Base-by-base conservation (phyloP, 495 filamentous ascomycete species). In the Hypoxylon cercidicola region DNA sequence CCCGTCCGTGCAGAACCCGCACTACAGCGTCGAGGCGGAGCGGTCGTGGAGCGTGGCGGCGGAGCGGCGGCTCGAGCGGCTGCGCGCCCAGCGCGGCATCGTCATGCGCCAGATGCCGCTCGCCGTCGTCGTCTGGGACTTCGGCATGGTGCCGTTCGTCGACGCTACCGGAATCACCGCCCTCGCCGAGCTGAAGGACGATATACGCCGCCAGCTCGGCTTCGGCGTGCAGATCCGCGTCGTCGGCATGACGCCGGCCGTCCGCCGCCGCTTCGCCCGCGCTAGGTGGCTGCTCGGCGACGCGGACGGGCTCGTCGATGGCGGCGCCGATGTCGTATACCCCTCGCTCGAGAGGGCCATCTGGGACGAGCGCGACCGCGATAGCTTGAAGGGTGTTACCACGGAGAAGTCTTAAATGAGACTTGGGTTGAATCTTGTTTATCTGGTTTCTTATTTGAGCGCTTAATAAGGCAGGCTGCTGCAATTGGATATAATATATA, bases 41-140 rank as follows among this genome's bases (percentile, higher is more conserved):
- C 70, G 82, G 0, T 75, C 71, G 45, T 85, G 82, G 82, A 79
- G 76, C 28, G 81, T 82, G 8, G 71, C 75, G 0, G 77, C 76
- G 7, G 76, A 74, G 56, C 67, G 40, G 4, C 52, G 67, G 3
- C 64, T 80, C 3, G 70, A 53, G 51, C 58, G 63, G 9, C 62
- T 81, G 12, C 74, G 79, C 3, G 35, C 13, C 21, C 40, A 50
- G 45, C 58, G 66, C 2, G 61, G 60, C 9, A 35, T 74, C 53
- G 60, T 57, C 10, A 32, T 71, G 47, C 62, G 62, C 32, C 61
- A 72, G 32, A 70, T 68, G 64, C 71, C 68, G 28, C 50, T 76
- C 1, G 49, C 64, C 0, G 55, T 75, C 13, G 60, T 74, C 4
- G 64, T 76, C 5, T 70, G 62, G 60, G 75, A 76, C 46, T 68